These are phyloP conservation scores for Suillus spraguei DNA, from an alignment of 768 basidiomycete species.

Conservation along the genomic window DNA sequence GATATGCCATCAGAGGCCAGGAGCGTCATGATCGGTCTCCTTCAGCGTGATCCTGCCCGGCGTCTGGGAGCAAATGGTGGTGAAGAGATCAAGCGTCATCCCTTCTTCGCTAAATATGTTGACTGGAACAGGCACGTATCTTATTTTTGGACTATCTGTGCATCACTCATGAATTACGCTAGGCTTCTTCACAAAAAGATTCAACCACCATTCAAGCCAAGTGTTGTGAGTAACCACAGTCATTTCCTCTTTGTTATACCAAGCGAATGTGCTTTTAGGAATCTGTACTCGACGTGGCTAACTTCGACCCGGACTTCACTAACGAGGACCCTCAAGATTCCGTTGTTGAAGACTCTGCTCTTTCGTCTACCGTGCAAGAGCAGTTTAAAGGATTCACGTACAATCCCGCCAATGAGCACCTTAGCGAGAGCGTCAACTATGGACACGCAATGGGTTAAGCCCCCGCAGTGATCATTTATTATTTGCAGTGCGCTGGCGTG, in stretches of 20 bases:
- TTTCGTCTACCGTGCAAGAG: conserved; percentile 96
- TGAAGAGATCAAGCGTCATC: conserved; percentile 94
- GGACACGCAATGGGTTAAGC: conserved; percentile 35
- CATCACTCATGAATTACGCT: conserved; percentile 12
- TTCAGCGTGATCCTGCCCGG: conserved; percentile 85
- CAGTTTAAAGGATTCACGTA: conserved; percentile 93
- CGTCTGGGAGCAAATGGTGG: conserved; percentile 93
- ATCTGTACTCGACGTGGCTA: conserved; percentile 91
- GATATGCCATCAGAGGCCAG: conserved; percentile 89
- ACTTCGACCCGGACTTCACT: conserved; percentile 98
- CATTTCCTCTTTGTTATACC: background rate
- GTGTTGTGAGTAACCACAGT: conserved; percentile 63
- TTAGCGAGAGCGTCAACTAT: conserved; percentile 83
- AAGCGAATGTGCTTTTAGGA: conserved; percentile 48
- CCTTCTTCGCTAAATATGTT: conserved; percentile 93
- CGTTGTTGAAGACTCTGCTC: conserved; percentile 89
- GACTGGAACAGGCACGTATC: conserved; percentile 78
- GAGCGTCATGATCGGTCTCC: conserved; percentile 84
- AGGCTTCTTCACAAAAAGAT: conserved; percentile 92
- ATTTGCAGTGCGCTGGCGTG: conserved; percentile 6
- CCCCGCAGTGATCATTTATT: background rate
- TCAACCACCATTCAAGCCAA: conserved; percentile 96
- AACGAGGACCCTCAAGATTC: conserved; percentile 94
- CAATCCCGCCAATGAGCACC: conserved; percentile 81
- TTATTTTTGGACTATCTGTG: conserved; percentile 1